Percentiles rank a stretch among this genome's conserved stretches.
Evolutionary conservation across 1,284 basidiomycete species (phyloP).

Genomic region (Porogramme epimiltina): DNA sequence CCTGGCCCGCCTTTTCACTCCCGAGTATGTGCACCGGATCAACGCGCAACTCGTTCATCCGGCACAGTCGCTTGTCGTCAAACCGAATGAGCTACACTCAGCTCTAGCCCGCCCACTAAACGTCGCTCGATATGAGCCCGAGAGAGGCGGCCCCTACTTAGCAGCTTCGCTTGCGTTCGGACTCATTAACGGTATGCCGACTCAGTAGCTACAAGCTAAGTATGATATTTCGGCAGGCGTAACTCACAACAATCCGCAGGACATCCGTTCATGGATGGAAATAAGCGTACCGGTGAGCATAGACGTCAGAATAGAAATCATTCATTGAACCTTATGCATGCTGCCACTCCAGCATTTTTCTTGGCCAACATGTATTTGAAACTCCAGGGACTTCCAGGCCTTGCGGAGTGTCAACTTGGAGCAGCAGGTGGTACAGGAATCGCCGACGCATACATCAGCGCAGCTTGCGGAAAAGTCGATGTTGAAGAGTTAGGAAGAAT

Average conservation of each 20-base stretch:
- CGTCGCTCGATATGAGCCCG: constrained; percentile 34
- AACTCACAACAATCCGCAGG: too few relatives aligned
- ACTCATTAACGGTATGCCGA: constrained; percentile 25
- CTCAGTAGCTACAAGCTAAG: too few relatives aligned
- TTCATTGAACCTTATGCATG: not conserved
- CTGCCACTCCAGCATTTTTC: constrained; percentile 6
- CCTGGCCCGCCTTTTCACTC: constrained; percentile 35
- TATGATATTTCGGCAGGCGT: not conserved
- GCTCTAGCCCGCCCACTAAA: constrained; percentile 35
- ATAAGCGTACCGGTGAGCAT: constrained; percentile 29
- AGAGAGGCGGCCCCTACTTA: constrained; percentile 25
- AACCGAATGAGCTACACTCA: constrained; percentile 39
- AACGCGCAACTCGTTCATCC: constrained; percentile 39
- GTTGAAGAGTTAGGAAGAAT: too few relatives aligned
- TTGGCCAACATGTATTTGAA: constrained; percentile 11
- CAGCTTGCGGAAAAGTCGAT: too few relatives aligned
- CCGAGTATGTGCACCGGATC: constrained; percentile 32
- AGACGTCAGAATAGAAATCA: not conserved
- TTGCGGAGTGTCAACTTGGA: not conserved
- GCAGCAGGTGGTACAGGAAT: too few relatives aligned
- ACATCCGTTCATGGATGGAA: constrained; percentile 33
- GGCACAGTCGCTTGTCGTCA: constrained; percentile 31
- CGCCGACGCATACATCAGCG: too few relatives aligned
- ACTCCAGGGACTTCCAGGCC: constrained; percentile 10
- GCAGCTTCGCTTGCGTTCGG: constrained; percentile 30